These are phyloP conservation scores for Protomyces pachydermus DNA, from an alignment of 1,139 yeast genomes.

Conservation along the genomic window DNA sequence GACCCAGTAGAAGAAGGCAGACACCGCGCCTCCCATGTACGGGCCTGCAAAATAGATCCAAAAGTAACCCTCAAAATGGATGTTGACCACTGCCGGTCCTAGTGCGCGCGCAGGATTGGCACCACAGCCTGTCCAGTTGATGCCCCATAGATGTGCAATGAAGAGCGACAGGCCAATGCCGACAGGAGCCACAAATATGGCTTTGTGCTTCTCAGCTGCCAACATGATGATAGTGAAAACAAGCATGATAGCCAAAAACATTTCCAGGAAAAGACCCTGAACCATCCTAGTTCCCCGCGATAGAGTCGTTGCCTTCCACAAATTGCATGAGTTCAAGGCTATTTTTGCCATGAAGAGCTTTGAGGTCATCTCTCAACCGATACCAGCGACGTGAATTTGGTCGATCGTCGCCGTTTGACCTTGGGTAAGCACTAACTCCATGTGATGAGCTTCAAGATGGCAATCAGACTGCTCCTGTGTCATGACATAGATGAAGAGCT, in stretches of 20 bases:
- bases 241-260: constrained; percentile 61
- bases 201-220: constrained; percentile 69
- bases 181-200: constrained; percentile 24
- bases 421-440: too few species aligned
- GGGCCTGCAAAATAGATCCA: constrained; percentile 67
- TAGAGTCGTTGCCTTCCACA: background rate
- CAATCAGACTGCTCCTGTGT: too few species aligned
- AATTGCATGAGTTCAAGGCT: too few species aligned
- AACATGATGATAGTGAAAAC: constrained; percentile 73
- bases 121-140: constrained; percentile 85
- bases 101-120: constrained; percentile 85
- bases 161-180: constrained; percentile 61
- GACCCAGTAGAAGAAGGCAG: constrained; percentile 14
- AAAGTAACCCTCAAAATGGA: constrained; percentile 70
- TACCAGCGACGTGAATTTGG: too few species aligned
- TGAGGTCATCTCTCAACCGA: too few species aligned
- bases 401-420: too few species aligned
- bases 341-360: too few species aligned
- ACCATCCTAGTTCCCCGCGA: constrained; percentile 41
- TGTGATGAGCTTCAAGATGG: too few species aligned
- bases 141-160: constrained; percentile 74
- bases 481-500: too few species aligned
- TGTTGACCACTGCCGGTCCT: constrained; percentile 74
- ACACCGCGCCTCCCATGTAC: constrained; percentile 23
- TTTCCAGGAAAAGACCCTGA: constrained; percentile 77